Evolutionary conservation across 192 early-diverging fungal genomes (phyloP).

Genomic region (Coemansia sp.): DNA sequence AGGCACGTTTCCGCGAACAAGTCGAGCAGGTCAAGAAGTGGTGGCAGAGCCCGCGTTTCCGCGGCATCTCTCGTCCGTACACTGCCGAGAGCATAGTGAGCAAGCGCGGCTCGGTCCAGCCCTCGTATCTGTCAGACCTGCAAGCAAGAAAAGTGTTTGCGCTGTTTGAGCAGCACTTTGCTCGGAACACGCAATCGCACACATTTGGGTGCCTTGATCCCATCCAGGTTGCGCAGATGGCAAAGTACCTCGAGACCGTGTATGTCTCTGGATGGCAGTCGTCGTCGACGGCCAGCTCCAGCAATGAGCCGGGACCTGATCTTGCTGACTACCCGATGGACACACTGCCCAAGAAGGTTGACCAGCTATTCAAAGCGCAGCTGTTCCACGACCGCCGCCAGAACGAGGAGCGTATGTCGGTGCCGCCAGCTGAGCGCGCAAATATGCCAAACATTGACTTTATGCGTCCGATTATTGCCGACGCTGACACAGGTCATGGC

Average conservation of each 20-base stretch:
- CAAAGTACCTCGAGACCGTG: conserved; percentile 92
- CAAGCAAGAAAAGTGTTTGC: conserved; percentile 95
- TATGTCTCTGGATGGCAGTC: conserved; percentile 99
- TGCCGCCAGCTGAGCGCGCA: conserved; percentile 66
- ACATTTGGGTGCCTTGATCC: conserved; percentile 96
- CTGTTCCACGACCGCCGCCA: conserved; percentile 97
- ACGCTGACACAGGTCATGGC: conserved; percentile 97
- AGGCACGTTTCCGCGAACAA: conserved; percentile 78
- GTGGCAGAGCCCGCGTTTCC: conserved; percentile 86
- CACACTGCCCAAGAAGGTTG: conserved; percentile 97
- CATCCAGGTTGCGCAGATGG: conserved; percentile 95
- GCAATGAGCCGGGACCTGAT: conserved; percentile 97
- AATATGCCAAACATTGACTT: conserved; percentile 79
- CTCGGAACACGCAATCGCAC: conserved; percentile 76
- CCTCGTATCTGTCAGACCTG: conserved; percentile 74
- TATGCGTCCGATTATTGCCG: conserved; percentile 93
- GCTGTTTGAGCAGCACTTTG: conserved; percentile 74
- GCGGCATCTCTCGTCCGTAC: conserved; percentile 81
- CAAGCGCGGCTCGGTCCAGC: conserved; percentile 81
- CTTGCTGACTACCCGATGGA: conserved; percentile 99
- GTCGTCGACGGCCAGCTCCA: conserved; percentile 89
- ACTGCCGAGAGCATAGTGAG: conserved; percentile 76
- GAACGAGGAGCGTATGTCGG: conserved; percentile 79
- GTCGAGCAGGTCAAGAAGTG: conserved; percentile 81
- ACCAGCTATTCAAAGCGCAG: conserved; percentile 97